Conservation (phyloP, 495 filamentous ascomycete genomes). For the Penicillium cinerascens region DNA sequence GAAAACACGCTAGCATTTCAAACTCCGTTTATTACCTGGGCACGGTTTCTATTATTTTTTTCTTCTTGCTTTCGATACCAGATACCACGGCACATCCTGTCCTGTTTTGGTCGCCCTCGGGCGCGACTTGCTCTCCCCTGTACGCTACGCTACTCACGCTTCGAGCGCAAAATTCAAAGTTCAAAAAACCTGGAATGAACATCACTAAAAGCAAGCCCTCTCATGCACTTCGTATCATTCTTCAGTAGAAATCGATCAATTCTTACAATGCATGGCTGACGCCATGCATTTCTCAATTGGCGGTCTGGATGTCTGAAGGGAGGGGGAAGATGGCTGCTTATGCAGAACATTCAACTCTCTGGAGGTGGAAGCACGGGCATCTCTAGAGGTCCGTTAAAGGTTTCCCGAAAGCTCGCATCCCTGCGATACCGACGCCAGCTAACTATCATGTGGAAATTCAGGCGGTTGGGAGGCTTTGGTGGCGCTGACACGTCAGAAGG, state of each 20-base stretch:
- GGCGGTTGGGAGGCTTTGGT: constrained; percentile 11
- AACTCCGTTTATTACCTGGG: constrained; percentile 12
- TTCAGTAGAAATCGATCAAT: neutral
- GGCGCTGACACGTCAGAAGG: constrained; percentile 30
- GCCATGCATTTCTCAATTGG: constrained; percentile 22
- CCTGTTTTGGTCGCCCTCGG: constrained; percentile 4
- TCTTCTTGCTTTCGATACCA: constrained; percentile 33
- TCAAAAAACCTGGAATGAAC: constrained; percentile 9
- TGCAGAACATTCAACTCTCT: neutral
- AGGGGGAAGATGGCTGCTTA: neutral
- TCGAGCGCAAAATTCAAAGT: neutral
- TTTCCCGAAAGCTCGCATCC: constrained; percentile 9
- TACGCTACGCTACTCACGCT: constrained; percentile 20
- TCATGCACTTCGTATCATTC: constrained; percentile 18
- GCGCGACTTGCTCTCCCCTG: constrained; percentile 13
- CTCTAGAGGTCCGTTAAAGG: constrained; percentile 9
- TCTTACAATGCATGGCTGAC: constrained; percentile 5
- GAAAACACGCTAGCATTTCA: constrained; percentile 15
- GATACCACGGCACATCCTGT: constrained; percentile 29
- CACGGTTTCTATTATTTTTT: constrained; percentile 15
- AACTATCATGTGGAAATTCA: constrained; percentile 17
- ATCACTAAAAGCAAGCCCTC: neutral
- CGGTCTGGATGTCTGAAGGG: constrained; percentile 21
- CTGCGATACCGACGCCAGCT: constrained; percentile 13
- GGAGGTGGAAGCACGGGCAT: neutral